A percentile compares a stretch with the other conserved stretches of the same genome.
Evolutionary conservation across 169 alveolate species (phyloP).

Genomic region (Cyclospora cayetanensis): DNA sequence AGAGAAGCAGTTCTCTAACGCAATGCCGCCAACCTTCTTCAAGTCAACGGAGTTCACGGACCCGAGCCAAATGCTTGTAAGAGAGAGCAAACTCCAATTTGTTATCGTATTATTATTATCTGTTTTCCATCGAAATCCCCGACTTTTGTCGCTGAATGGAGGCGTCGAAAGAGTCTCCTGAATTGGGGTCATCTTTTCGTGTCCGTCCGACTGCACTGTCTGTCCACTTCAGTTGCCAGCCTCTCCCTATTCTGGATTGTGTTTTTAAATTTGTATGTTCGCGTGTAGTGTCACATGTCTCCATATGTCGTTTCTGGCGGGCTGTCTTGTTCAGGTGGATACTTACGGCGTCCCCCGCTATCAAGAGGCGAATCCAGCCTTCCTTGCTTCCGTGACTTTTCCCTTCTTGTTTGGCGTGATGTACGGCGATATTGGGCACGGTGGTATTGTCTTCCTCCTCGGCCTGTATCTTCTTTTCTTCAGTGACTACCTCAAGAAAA

Average conservation of each 20-base stretch:
- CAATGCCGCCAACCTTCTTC: conserved; percentile 95
- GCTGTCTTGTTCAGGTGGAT: conserved; percentile 92
- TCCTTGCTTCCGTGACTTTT: conserved; percentile 97
- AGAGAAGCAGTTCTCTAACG: conserved; percentile 75
- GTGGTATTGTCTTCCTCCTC: conserved; percentile 86
- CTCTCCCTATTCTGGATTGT: too few relatives aligned
- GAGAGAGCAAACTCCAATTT: neutral
- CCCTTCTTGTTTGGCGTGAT: conserved; percentile 99
- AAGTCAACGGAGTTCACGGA: conserved; percentile 93
- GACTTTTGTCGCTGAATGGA: neutral
- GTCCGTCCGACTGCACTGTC: too few relatives aligned
- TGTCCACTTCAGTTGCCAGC: too few relatives aligned
- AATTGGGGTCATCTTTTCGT: neutral
- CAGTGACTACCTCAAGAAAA: neutral
- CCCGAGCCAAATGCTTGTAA: conserved; percentile 79
- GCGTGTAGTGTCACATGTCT: too few relatives aligned
- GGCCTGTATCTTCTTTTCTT: conserved; percentile 40
- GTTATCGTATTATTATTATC: neutral
- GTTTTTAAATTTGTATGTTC: too few relatives aligned
- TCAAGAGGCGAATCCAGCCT: conserved; percentile 98
- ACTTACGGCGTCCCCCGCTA: conserved; percentile 99
- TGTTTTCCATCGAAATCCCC: too few relatives aligned
- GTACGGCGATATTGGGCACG: conserved; percentile 99
- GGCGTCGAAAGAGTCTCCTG: too few relatives aligned
- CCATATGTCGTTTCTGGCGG: too few relatives aligned